A percentile compares a stretch with the other conserved stretches of the same genome.
These are phyloP conservation scores for Ustilago bromivora DNA, from an alignment of 1,284 basidiomycete genomes.

Conservation along the genomic window DNA sequence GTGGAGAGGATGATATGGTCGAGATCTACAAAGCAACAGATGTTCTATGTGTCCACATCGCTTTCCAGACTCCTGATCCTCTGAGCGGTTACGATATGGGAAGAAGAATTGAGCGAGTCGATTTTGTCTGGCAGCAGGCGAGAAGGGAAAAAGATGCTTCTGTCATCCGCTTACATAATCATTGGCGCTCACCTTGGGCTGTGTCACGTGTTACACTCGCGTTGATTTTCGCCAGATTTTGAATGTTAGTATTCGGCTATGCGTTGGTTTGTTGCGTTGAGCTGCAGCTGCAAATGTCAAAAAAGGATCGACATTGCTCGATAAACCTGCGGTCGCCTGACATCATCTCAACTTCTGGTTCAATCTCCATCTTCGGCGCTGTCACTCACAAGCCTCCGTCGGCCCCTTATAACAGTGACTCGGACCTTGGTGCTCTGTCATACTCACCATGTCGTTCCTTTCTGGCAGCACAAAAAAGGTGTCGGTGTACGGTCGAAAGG, in stretches of 20 bases:
- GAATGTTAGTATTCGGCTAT: not conserved
- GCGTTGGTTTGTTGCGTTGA: conserved; percentile 6
- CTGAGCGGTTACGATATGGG: conserved; percentile 2
- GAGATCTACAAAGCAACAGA: not conserved
- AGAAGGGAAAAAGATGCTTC: not conserved
- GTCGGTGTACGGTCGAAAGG: conserved; percentile 48
- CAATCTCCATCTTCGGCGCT: not conserved
- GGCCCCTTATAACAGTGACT: too few species aligned
- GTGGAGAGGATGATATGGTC: conserved; percentile 4
- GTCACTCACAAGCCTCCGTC: not conserved
- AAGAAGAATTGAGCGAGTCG: conserved; percentile 21
- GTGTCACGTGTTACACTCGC: conserved; percentile 37
- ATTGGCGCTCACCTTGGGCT: not conserved
- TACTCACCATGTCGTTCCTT: conserved; percentile 30
- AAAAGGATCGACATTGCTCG: not conserved
- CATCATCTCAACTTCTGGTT: not conserved
- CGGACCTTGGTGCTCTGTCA: not conserved
- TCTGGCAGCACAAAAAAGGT: conserved; percentile 47
- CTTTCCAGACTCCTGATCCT: not conserved
- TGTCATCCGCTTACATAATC: conserved; percentile 30
- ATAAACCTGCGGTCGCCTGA: not conserved
- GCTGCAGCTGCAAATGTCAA: not conserved
- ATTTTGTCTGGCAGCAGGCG: not conserved
- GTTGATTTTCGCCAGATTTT: conserved; percentile 11
- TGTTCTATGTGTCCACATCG: not conserved